Evolutionary conservation across 169 alveolate species (phyloP), one percentile per base, ranked within the genome.

Genomic region (Cardiosporidium cionae): DNA sequence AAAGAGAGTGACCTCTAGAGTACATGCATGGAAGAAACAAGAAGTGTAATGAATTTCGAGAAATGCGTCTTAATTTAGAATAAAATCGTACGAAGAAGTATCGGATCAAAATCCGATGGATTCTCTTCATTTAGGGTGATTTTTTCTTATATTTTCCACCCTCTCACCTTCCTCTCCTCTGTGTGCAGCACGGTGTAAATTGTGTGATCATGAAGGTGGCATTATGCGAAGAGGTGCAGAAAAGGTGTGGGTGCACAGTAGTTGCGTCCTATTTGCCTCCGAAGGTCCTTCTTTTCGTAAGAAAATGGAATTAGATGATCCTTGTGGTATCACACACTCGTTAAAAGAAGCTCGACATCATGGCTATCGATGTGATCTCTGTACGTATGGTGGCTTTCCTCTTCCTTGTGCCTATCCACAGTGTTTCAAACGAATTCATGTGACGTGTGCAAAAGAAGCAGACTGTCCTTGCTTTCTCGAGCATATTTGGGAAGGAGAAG

Each of bases 181-280:
- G n/a, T n/a, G n/a, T n/a, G n/a, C n/a, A 44, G n/a, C n/a, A 44
- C 16, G 58, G 58, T 44, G 58, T 44, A 44, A 44, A n/a, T 44
- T 44, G n/a, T 44, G 58, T 44, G 16, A 16, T 16, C 16, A 44
- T 16, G 72, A 72, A 5, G 63, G 53, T 3, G 82, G 82, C 52
- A 76, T 76, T 22, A 75, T 75, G 82, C 69, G 82, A 2, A 35
- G 74, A 3, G 82, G 82, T 28, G 69, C 66, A 0, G 82, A 75
- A 68, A 16, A 65, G 37, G 1, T 66, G 22, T 75, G 82, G 82
- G 82, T 75, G 0, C 82, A 75, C 76, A 75, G 82, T 68, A 67
- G 82, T 68, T 75, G 82, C 65, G 82, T 75, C 23, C 28, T 75
- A 68, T 75, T 22, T 44, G 36, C 71, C 23, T 31, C 34, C 2